Percentiles rank a stretch among this genome's conserved stretches.
Evolutionary conservation across 352 stramenopile genomes (phyloP).

Genomic region (Phytophthora hibernalis): DNA sequence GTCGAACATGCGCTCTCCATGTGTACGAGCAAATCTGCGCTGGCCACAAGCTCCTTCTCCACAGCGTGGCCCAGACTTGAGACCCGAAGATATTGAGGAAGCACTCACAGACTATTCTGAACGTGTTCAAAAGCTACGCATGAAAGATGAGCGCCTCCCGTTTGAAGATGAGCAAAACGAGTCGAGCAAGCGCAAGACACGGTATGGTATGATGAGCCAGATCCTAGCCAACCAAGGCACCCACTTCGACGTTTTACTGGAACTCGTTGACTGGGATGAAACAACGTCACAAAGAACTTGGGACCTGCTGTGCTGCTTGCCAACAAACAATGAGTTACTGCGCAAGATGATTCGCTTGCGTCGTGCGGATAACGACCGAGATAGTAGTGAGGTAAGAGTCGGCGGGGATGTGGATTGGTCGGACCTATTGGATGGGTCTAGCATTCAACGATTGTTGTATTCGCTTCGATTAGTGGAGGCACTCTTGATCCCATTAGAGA

Average conservation of each 20-base stretch:
- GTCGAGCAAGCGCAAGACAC: constrained; percentile 15
- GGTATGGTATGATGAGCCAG: constrained; percentile 53
- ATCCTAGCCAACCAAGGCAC: constrained; percentile 62
- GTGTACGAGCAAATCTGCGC: constrained; percentile 48
- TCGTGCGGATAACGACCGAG: constrained; percentile 7
- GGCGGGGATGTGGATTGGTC: constrained; percentile 48
- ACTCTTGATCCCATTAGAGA: constrained; percentile 56
- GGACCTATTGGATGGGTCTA: constrained; percentile 50
- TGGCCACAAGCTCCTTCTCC: constrained; percentile 49
- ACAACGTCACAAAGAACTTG: constrained; percentile 68
- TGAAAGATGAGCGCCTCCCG: constrained; percentile 1
- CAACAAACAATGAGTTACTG: constrained; percentile 71
- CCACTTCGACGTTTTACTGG: constrained; percentile 68
- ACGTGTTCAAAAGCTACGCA: background rate
- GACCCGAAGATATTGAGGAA: constrained; percentile 37
- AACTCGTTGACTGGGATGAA: constrained; percentile 61
- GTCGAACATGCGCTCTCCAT: constrained; percentile 47
- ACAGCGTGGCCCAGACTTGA: constrained; percentile 56
- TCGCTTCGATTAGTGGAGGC: constrained; percentile 73
- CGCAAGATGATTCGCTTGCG: constrained; percentile 73
- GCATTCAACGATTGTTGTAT: constrained; percentile 71
- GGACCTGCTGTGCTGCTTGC: constrained; percentile 75
- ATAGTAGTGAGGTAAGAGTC: background rate
- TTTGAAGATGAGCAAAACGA: background rate
- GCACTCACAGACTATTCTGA: constrained; percentile 22